Conservation (phyloP, 2,329 filamentous ascomycete genomes). For the Botrytis squamosa region DNA sequence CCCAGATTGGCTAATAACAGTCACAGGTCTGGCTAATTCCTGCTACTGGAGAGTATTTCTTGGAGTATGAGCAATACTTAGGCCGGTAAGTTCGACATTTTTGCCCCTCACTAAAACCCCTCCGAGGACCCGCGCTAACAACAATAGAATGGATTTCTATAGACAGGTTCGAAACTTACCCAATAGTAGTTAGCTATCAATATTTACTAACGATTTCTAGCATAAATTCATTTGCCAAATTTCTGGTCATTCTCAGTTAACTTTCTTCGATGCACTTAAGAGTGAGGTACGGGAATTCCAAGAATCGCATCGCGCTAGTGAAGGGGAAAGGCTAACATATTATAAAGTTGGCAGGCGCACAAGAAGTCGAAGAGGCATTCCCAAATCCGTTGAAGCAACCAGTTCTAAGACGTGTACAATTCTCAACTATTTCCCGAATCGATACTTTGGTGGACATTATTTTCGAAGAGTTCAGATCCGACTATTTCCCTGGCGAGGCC, state of each 20-base stretch:
- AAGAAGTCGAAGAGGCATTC: constrained; percentile 87
- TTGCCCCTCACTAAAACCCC: not conserved
- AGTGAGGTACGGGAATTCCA: constrained; percentile 68
- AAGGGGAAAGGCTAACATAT: constrained; percentile 35
- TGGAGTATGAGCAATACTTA: constrained; percentile 84
- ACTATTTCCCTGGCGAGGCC: constrained; percentile 87
- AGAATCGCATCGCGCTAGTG: not conserved
- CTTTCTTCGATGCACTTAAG: constrained; percentile 87
- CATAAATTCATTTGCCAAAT: constrained; percentile 94
- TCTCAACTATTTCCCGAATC: constrained; percentile 83
- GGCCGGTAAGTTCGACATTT: constrained; percentile 59
- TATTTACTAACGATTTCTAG: constrained; percentile 32
- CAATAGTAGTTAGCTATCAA: not conserved
- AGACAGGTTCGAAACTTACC: constrained; percentile 63
- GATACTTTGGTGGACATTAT: constrained; percentile 73
- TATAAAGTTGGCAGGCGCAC: constrained; percentile 69
- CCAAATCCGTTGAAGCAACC: constrained; percentile 89
- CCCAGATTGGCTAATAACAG: constrained; percentile 28
- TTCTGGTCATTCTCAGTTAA: constrained; percentile 86
- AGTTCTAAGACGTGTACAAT: constrained; percentile 86
- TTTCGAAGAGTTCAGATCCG: constrained; percentile 78
- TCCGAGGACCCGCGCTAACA: constrained; percentile 16
- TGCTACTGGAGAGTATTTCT: constrained; percentile 87
- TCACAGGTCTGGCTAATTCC: constrained; percentile 85
- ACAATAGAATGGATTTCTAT: constrained; percentile 81